Evolutionary conservation across 768 basidiomycete genomes (phyloP), one percentile per base, ranked within the genome.

Genomic region (Termitomyces sp.): DNA sequence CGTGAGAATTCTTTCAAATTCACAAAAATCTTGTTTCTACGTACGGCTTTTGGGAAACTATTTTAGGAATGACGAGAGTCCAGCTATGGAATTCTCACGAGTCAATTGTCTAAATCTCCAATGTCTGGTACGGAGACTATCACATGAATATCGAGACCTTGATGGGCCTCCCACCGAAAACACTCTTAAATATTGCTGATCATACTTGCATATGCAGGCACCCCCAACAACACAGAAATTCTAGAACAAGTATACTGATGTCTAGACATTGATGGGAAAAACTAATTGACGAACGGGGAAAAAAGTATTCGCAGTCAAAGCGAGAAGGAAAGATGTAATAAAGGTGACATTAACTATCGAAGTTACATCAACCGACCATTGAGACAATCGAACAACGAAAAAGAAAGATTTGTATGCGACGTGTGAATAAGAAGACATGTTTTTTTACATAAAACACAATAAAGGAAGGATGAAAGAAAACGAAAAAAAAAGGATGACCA

Each of bases 341-440:
- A 15, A 18, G 52, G 53, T 60, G 60, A 61, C 56, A 58, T 64
- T 59, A 58, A 56, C 33, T 31, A 51, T 28, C 37, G 44, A 51
- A 33, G 55, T 39, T 50, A 64, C 56, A 58, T 60, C 58, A 61
- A 59, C 47, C 34, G 49, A 55, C 56, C 51, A 51, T 53, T 39
- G 45, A 24, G 53, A 56, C 41, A 60, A 55, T 37, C 36, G 36
- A 56, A 51, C n/a, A n/a, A 45, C 10, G 34, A 53, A 46, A 63
- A 48, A 58, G 56, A 20, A 29, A 45, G 58, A 45, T 42, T 9
- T 47, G 44, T 1, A 56, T 20, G 57, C 57, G 55, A 44, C 42
- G 45, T 49, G 48, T 5, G 48, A 42, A 31, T 45, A 48, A 41
- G 42, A 55, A 50, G 47, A 54, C 44, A 60, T 20, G 44, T 51